A percentile compares a stretch with the other conserved stretches of the same genome.
phyloP scores from a whole-genome alignment of 2,329 filamentous ascomycete species.

The Hawksworthiomyces lignivorus region DNA sequence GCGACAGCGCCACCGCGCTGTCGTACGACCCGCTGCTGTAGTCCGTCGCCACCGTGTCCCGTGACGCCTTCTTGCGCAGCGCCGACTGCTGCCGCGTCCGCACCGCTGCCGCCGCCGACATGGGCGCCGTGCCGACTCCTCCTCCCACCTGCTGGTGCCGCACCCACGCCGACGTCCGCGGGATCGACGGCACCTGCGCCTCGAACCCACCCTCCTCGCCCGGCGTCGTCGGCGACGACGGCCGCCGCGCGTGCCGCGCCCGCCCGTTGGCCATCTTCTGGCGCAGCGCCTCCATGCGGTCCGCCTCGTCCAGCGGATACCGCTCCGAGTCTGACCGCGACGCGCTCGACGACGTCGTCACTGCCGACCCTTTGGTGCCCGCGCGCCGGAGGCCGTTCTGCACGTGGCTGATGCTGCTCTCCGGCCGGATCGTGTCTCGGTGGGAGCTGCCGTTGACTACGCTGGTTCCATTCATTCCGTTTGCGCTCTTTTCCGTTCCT shows the following conservation, averaged over 20 bases:
- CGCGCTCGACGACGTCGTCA: constrained; percentile 5
- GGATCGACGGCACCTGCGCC: constrained; percentile 3
- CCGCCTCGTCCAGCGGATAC: constrained; percentile 7
- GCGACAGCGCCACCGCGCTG: constrained; percentile 6
- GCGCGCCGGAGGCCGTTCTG: constrained; percentile 5
- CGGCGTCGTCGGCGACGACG: background rate
- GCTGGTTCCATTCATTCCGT: background rate
- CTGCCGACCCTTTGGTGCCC: constrained; percentile 11
- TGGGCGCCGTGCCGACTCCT: no score
- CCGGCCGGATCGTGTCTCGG: background rate
- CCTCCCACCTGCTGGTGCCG: constrained; percentile 12
- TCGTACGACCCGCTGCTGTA: constrained; percentile 2
- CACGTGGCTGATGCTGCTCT: background rate
- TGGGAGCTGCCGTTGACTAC: background rate
- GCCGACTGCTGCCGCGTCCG: no score
- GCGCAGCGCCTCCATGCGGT: no score
- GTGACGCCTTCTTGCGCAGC: constrained; percentile 7
- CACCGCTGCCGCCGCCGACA: no score
- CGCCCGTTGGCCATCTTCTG: no score
- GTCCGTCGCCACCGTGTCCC: constrained; percentile 9
- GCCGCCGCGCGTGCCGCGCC: background rate
- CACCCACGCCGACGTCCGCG: constrained; percentile 16
- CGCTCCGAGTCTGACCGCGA: no score
- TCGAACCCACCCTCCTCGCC: background rate
- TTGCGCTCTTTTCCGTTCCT: background rate